These are phyloP conservation scores for Aspergillus pseudoglaucus DNA, from an alignment of 2,329 filamentous ascomycete species.

Conservation along the genomic window DNA sequence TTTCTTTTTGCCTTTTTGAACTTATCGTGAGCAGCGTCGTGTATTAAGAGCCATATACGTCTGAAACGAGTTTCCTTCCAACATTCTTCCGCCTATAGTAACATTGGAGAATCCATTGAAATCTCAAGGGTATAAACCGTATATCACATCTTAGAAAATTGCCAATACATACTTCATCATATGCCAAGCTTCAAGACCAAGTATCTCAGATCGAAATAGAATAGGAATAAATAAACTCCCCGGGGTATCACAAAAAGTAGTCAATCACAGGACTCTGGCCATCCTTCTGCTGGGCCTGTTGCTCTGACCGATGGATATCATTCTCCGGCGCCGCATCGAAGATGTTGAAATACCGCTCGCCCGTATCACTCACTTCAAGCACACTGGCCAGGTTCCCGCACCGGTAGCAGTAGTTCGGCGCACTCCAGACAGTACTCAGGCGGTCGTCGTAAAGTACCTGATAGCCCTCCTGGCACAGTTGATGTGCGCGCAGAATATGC, in stretches of 20 bases:
- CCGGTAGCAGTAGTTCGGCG: constrained; percentile 90
- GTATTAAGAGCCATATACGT: constrained; percentile 21
- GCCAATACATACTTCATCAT: constrained; percentile 22
- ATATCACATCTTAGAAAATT: constrained; percentile 11
- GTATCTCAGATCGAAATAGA: constrained; percentile 5
- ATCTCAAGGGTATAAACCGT: too few relatives aligned
- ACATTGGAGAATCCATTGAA: too few relatives aligned
- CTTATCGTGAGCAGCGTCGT: constrained; percentile 15
- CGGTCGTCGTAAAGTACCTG: constrained; percentile 94
- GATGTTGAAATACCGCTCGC: constrained; percentile 93
- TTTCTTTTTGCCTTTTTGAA: background rate
- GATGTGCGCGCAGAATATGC: constrained; percentile 95
- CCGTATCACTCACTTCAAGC: constrained; percentile 86
- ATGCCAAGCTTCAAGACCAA: constrained; percentile 22
- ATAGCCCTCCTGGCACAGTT: constrained; percentile 96
- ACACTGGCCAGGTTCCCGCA: constrained; percentile 98
- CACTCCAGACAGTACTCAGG: constrained; percentile 95
- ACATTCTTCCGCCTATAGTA: background rate
- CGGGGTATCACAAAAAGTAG: constrained; percentile 58
- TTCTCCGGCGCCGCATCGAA: constrained; percentile 94
- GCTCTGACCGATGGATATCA: constrained; percentile 73
- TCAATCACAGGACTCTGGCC: constrained; percentile 67
- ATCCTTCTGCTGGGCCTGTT: constrained; percentile 63
- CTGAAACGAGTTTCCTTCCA: constrained; percentile 17
- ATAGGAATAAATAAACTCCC: constrained; percentile 3